A percentile compares a stretch with the other conserved stretches of the same genome.
These are phyloP conservation scores for Cylindrodendrum hubeiense DNA, from an alignment of 2,329 filamentous ascomycete species.

Conservation along the genomic window DNA sequence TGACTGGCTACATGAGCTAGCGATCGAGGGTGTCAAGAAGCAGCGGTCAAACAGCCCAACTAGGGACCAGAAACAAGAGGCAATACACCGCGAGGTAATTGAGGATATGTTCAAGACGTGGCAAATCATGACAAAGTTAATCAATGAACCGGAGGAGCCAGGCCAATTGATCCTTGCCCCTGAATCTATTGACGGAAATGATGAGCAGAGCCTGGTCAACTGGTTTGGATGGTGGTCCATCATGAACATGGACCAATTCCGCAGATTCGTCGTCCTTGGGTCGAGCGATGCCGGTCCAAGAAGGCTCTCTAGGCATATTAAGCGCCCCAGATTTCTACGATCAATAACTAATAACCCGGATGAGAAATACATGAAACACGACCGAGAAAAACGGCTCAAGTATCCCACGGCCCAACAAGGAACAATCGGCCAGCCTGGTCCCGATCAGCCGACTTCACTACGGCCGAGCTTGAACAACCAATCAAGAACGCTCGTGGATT, in stretches of 20 bases:
- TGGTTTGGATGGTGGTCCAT: conserved; percentile 73
- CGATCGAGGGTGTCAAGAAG: conserved; percentile 31
- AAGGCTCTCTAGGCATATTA: conserved; percentile 42
- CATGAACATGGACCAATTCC: conserved; percentile 61
- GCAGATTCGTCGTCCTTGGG: conserved; percentile 68
- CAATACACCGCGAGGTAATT: conserved; percentile 22
- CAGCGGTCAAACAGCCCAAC: not conserved
- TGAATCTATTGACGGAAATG: conserved; percentile 64
- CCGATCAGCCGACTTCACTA: conserved; percentile 1
- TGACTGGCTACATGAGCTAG: conserved; percentile 47
- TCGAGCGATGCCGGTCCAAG: conserved; percentile 47
- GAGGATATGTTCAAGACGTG: conserved; percentile 41
- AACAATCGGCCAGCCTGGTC: not conserved
- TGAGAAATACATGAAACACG: conserved; percentile 25
- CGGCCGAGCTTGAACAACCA: conserved; percentile 22
- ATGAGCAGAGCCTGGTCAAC: conserved; percentile 73
- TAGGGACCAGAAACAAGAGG: not conserved
- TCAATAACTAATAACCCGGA: conserved; percentile 55
- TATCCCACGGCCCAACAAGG: not conserved
- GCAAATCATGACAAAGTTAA: conserved; percentile 29
- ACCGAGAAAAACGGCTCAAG: conserved; percentile 14
- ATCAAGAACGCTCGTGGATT: conserved; percentile 11
- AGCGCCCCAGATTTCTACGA: conserved; percentile 47
- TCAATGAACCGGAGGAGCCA: conserved; percentile 25
- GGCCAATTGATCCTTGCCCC: conserved; percentile 60